Conservation (phyloP, 192 early-diverging fungal genomes). For the Geranomyces variabilis region DNA sequence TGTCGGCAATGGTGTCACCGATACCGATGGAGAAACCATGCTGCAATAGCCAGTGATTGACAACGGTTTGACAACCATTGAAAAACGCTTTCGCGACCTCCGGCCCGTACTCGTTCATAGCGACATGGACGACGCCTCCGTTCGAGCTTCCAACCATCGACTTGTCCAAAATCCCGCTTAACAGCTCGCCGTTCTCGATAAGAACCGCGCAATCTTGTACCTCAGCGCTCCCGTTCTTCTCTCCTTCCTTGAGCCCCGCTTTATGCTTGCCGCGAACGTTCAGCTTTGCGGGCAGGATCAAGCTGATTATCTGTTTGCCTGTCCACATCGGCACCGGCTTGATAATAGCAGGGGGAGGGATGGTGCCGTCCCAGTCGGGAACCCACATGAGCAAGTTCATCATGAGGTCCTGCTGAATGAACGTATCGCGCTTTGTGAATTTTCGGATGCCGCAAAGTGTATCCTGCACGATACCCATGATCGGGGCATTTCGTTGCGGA, state of each 20-base stretch:
- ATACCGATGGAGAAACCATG: constrained; percentile 97
- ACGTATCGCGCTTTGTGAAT: constrained; percentile 93
- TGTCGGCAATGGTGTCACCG: constrained; percentile 95
- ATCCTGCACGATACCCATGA: constrained; percentile 99
- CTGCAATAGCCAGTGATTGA: constrained; percentile 95
- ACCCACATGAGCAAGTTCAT: constrained; percentile 98
- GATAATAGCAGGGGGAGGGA: constrained; percentile 91
- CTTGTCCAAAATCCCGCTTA: constrained; percentile 95
- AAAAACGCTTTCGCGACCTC: constrained; percentile 88
- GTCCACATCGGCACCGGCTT: constrained; percentile 98
- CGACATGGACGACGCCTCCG: constrained; percentile 91
- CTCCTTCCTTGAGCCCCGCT: constrained; percentile 68
- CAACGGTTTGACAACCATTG: constrained; percentile 87
- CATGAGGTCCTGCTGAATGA: constrained; percentile 83
- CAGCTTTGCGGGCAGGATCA: constrained; percentile 92
- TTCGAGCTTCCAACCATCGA: constrained; percentile 86
- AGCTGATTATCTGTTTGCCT: constrained; percentile 92
- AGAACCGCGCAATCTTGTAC: constrained; percentile 69
- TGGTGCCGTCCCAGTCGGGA: constrained; percentile 90
- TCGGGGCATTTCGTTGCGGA: constrained; percentile 95
- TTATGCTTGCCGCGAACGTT: constrained; percentile 81
- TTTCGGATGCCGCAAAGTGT: constrained; percentile 94
- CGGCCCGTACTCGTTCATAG: constrained; percentile 90
- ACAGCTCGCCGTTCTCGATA: constrained; percentile 89
- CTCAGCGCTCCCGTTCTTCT: constrained; percentile 84